These are phyloP conservation scores for Peltaster fructicola DNA, from an alignment of 2,329 filamentous ascomycete genomes.

Conservation along the genomic window DNA sequence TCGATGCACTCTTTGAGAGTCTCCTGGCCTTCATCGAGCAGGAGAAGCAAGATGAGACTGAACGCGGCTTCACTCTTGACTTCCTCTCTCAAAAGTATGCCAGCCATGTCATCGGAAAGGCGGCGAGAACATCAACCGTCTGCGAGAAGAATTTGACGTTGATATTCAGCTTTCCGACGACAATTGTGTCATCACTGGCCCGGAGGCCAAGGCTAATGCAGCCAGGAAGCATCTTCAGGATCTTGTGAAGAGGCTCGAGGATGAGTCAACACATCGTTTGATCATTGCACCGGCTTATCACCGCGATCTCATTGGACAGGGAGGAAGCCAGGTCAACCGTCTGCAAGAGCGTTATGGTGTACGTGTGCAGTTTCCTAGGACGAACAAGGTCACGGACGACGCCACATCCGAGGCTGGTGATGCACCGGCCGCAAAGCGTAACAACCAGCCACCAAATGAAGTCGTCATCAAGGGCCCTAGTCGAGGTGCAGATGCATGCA, in stretches of 20 bases:
- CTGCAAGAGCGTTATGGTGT: slow-evolving; percentile 88
- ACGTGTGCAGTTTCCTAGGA: slow-evolving; percentile 84
- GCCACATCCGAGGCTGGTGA: slow-evolving; percentile 55
- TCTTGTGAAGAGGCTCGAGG: slow-evolving; percentile 67
- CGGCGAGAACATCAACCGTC: slow-evolving; percentile 51
- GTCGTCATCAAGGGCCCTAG: slow-evolving; percentile 81
- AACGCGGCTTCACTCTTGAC: slow-evolving; percentile 67
- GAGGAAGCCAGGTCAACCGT: slow-evolving; percentile 75
- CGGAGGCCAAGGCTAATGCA: slow-evolving; percentile 80
- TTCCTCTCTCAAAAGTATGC: slow-evolving; percentile 94
- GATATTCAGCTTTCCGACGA: slow-evolving; percentile 83
- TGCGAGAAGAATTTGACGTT: slow-evolving; percentile 52
- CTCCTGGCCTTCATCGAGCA: slow-evolving; percentile 65
- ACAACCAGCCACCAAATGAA: slow-evolving; percentile 58
- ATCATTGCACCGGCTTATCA: slow-evolving; percentile 93
- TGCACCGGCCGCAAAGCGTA: slow-evolving; percentile 44
- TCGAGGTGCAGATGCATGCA: slow-evolving; percentile 79
- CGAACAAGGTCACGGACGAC: slow-evolving; percentile 34
- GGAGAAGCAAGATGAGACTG: slow-evolving; percentile 82
- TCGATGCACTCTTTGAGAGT: slow-evolving; percentile 55
- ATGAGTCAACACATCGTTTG: slow-evolving; percentile 71
- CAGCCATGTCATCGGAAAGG: slow-evolving; percentile 59
- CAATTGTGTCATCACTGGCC: slow-evolving; percentile 88
- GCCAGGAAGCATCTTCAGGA: slow-evolving; percentile 67
- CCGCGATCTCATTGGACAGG: slow-evolving; percentile 77